Evolutionary conservation across 768 basidiomycete species (phyloP), one percentile per base, ranked within the genome.

Genomic region (Cystofilobasidium bisporidii): DNA sequence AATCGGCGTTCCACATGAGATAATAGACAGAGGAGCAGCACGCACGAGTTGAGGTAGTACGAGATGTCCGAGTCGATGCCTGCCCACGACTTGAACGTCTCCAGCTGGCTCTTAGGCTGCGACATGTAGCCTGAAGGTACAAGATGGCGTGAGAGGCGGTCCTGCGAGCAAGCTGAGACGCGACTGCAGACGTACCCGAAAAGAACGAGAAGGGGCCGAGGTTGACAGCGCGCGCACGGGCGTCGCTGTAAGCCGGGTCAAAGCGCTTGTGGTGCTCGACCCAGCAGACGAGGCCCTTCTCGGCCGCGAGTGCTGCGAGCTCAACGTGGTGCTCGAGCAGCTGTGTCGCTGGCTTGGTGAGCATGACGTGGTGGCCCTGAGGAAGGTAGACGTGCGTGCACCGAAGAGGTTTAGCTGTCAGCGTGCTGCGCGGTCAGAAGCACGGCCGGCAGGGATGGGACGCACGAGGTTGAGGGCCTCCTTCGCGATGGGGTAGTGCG

Each of bases 41-140:
- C 58, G 32, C 24, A 92, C 45, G 91, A 93, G 67, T 91, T 93
- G 69, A 94, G 85, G 77, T 96, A 94, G 78, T 93, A 93, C 71
- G 88, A 90, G 79, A 94, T 92, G 72, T 94, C 91, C 40, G 88
- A 89, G 76, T 92, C 89, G 78, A 87, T 90, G 43, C 91, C 92
- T 30, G 91, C 92, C 92, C 92, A 96, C 10, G 88, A 88, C 65
- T 85, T 85, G 84, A 94, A 96, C 0, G 92, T 94, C 77, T 91
- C 89, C 32, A 96, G 82, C 77, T 96, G 92, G 73, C 84, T 86
- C 79, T 96, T 96, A 50, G 92, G 92, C 77, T 94, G 92, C 74
- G 88, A 91, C 92, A 96, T 96, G 90, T 92, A 94, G 43, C 53
- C 64, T 65, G 36, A 3, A 14, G 24, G 20, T 12, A 8, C 32